phyloP scores from a whole-genome alignment of 495 filamentous ascomycete species.

The Rostrohypoxylon terebratum region DNA sequence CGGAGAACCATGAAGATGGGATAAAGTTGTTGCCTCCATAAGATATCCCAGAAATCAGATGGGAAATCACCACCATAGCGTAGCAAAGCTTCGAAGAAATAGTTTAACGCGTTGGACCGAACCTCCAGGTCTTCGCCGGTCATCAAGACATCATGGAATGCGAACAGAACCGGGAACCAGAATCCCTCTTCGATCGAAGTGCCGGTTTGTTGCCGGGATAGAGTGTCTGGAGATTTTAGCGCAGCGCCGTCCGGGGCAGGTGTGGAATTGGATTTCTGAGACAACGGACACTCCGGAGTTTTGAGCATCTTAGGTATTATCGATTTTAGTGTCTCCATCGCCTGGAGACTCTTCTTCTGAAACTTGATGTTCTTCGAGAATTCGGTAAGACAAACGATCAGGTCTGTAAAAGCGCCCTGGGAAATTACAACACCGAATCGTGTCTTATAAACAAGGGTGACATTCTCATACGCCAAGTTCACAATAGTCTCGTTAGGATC shows the following conservation, averaged over 20 bases:
- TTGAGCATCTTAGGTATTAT: slow-evolving; percentile 93
- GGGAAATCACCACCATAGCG: slow-evolving; percentile 93
- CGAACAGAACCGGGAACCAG: slow-evolving; percentile 98
- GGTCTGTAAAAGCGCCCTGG: slow-evolving; percentile 95
- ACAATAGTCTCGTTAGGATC: slow-evolving; percentile 97
- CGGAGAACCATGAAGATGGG: slow-evolving; percentile 98
- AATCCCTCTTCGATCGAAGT: slow-evolving; percentile 94
- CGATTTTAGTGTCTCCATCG: slow-evolving; percentile 92
- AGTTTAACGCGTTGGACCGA: slow-evolving; percentile 90
- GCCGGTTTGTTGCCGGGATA: slow-evolving; percentile 58
- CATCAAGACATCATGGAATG: slow-evolving; percentile 99
- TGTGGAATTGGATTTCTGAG: slow-evolving; percentile 59
- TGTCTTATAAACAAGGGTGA: slow-evolving; percentile 97
- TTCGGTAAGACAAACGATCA: slow-evolving; percentile 95
- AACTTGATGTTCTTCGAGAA: slow-evolving; percentile 98
- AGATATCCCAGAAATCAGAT: slow-evolving; percentile 95
- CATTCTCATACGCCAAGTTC: slow-evolving; percentile 95
- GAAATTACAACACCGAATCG: slow-evolving; percentile 95
- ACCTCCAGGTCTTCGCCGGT: slow-evolving; percentile 99
- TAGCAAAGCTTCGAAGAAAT: slow-evolving; percentile 93
- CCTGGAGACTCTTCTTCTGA: slow-evolving; percentile 96
- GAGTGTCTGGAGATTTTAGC: slow-evolving; percentile 48
- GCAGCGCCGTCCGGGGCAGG: slow-evolving; percentile 49
- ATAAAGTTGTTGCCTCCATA: slow-evolving; percentile 96
- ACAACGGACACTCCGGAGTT: slow-evolving; percentile 94